phyloP scores from a whole-genome alignment of 1,284 basidiomycete species.

The Leccinum fuscescens region DNA sequence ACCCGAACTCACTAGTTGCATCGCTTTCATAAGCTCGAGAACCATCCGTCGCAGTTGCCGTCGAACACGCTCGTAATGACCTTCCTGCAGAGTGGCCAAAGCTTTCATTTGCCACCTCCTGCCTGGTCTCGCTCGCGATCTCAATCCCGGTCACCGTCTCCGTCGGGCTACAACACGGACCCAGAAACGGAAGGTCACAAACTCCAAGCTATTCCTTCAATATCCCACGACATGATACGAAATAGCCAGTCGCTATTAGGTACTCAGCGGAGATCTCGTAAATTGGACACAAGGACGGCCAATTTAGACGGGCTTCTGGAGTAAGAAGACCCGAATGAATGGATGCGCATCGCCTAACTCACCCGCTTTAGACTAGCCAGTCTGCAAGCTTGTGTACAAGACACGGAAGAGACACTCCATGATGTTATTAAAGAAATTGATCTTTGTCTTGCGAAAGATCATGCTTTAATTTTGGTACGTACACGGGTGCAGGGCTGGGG shows the following conservation, averaged over 20 bases:
- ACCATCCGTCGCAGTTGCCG: slow-evolving; percentile 53
- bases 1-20: slow-evolving; percentile 7
- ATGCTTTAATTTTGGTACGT: slow-evolving; percentile 43
- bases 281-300: slow-evolving; percentile 41
- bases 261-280: slow-evolving; percentile 27
- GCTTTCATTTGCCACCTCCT: slow-evolving; percentile 53
- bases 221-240: slow-evolving; percentile 24
- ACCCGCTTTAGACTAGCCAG: slow-evolving; percentile 56
- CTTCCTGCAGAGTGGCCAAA: slow-evolving; percentile 55
- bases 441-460: slow-evolving; percentile 44
- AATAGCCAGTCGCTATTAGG: slow-evolving; percentile 13
- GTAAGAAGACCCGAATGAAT: slow-evolving; percentile 41
- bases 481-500: slow-evolving; percentile 1
- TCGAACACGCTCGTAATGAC: slow-evolving; percentile 72
- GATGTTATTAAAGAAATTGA: slow-evolving; percentile 59
- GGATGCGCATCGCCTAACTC: slow-evolving; percentile 2
- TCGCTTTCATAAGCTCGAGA: slow-evolving; percentile 38
- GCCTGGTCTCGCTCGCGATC: slow-evolving; percentile 27
- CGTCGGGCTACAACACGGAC: slow-evolving; percentile 66
- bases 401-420: slow-evolving; percentile 60
- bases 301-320: slow-evolving; percentile 69
- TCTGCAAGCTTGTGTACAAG: slow-evolving; percentile 65
- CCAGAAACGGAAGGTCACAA: slow-evolving; percentile 53
- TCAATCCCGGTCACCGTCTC: slow-evolving; percentile 49
- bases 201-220: slow-evolving; percentile 19